Evolutionary conservation across 148 eudicot genomes (phyloP).

Genomic region (Dysphania ambrosioides): DNA sequence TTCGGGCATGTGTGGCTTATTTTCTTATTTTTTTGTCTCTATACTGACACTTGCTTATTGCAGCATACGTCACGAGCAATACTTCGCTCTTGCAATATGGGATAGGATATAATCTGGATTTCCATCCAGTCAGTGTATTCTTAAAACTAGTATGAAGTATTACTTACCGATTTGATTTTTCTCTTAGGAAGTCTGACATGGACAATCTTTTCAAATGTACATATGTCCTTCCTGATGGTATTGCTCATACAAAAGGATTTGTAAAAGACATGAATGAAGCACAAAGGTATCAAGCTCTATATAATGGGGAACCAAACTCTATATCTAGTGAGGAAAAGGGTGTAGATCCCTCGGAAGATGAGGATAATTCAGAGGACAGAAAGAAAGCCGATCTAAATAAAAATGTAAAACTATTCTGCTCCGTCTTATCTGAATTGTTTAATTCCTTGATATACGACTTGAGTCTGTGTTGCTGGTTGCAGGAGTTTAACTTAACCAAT

Average conservation of each 20-base stretch:
- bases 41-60: background rate
- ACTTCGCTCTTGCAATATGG: background rate
- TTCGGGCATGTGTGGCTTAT: background rate
- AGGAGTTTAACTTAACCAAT: constrained; percentile 90
- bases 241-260: constrained; percentile 71
- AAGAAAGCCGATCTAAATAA: constrained; percentile 60
- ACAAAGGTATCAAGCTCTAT: constrained; percentile 48
- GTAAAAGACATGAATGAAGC: constrained; percentile 77
- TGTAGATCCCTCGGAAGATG: constrained; percentile 29
- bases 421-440: background rate
- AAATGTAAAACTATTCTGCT: constrained; percentile 41
- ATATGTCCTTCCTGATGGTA: constrained; percentile 92
- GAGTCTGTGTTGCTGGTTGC: constrained; percentile 18
- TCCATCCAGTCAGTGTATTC: background rate
- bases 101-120: background rate
- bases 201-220: constrained; percentile 75
- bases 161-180: constrained; percentile 1
- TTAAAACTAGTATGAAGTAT: background rate
- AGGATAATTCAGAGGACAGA: constrained; percentile 41
- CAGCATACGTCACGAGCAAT: background rate
- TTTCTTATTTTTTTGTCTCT: background rate
- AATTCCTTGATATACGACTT: background rate
- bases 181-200: constrained; percentile 60
- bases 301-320: constrained; percentile 34
- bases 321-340: constrained; percentile 28